phyloP scores from a whole-genome alignment of 768 basidiomycete species.

The Boletus speciosus region DNA sequence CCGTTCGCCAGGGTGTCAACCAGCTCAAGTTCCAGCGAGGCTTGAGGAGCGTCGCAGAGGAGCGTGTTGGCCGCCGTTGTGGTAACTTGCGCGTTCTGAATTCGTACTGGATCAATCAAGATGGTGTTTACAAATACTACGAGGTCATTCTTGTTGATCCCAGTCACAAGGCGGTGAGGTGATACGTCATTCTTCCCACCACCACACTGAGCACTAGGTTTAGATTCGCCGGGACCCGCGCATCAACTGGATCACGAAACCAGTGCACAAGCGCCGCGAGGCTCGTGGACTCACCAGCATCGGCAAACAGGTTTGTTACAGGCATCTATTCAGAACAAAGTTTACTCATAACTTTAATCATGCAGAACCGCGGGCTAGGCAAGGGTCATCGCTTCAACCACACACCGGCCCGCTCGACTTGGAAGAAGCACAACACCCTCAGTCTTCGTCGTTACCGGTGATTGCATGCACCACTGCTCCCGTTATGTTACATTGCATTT shows the following conservation, averaged over 20 bases:
- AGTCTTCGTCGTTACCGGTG: constrained; percentile 84
- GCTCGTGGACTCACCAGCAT: constrained; percentile 95
- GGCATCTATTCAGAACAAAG: background rate
- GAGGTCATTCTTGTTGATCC: constrained; percentile 99
- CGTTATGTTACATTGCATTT: constrained; percentile 12
- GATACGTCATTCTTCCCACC: background rate
- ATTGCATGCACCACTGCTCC: constrained; percentile 18
- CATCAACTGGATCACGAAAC: constrained; percentile 99
- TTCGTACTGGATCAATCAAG: constrained; percentile 99
- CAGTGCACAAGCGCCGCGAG: constrained; percentile 98
- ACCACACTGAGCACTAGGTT: constrained; percentile 11
- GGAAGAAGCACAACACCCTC: constrained; percentile 99
- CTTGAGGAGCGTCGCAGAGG: constrained; percentile 91
- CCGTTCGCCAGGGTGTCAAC: constrained; percentile 99
- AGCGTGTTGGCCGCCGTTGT: constrained; percentile 94
- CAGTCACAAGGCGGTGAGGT: constrained; percentile 83
- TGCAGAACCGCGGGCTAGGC: constrained; percentile 92
- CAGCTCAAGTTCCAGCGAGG: constrained; percentile 97
- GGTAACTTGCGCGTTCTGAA: constrained; percentile 95
- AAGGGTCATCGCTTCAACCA: constrained; percentile 96
- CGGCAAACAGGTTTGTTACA: constrained; percentile 81
- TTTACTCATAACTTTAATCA: constrained; percentile 2
- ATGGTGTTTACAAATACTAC: constrained; percentile 98
- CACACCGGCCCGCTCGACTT: constrained; percentile 83
- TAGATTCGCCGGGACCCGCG: constrained; percentile 92